Base-by-base conservation (phyloP, 805 yeast species). In the Candida namnaoensis region DNA sequence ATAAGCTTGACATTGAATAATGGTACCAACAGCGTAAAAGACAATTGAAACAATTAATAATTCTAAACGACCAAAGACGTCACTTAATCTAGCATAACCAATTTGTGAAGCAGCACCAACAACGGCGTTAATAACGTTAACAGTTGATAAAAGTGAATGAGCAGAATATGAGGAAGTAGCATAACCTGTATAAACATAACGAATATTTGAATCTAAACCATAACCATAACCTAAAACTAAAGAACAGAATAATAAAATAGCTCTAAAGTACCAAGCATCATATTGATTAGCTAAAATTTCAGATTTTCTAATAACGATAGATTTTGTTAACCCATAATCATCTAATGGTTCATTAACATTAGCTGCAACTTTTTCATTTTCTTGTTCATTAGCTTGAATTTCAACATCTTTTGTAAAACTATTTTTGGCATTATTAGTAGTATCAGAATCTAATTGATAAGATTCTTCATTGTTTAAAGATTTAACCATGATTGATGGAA, bases 91-190 rank as follows among this genome's bases (percentile, higher is more conserved):
- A 10, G 88, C 87, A 46, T 69, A 77, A 5, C 75, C 67, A 4
- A 82, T 78, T 53, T 78, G 83, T 5, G 82, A 69, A 14, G 82
- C 86, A 25, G 85, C 84, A 38, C 76, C 82, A 39, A 78, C 70
- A 34, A 81, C 83, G 28, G 74, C 63, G 42, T 70, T 68, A 45
- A 80, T 69, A 27, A 78, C 81, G 45, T 72, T 68, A 44, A 82
- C 71, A 3, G 87, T 75, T 6, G 87, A 69, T 36, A 72, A 57
- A 42, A 77, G 62, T 7, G 86, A 72, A 53, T 80, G 84, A 12
- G 57, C 50, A 26, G 67, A 43, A 59, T 74, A 81, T 12, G 79
- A 68, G 38, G 66, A 57, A 8, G 84, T 71, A 13, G 86, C 88
- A 46, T 68, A 69, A 5, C 72, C 54, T 48, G 77, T 80, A 54